Conservation (phyloP, 2,329 filamentous ascomycete genomes). For the Nigrospora oryzae region DNA sequence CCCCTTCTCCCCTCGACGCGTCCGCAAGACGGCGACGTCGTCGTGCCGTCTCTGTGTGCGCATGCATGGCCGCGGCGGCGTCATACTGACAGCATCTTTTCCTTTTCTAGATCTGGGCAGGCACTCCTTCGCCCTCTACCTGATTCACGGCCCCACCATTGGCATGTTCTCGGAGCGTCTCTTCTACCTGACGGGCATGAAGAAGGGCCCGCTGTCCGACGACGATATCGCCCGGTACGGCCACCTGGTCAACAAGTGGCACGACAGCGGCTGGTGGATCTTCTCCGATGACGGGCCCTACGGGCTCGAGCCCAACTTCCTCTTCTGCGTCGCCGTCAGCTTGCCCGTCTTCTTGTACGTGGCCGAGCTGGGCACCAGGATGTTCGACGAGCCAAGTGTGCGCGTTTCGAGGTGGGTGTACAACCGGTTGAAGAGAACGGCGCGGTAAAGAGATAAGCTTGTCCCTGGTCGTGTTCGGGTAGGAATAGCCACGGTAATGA, state of each 20-base stretch:
- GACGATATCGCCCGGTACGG: background rate
- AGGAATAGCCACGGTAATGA: background rate
- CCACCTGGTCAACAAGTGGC: constrained; percentile 1
- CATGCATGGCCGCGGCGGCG: too few species aligned
- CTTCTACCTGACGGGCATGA: background rate
- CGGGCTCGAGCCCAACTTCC: constrained; percentile 1
- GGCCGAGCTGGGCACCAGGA: background rate
- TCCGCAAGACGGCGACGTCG: too few species aligned
- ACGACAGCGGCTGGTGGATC: background rate
- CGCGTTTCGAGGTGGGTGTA: background rate
- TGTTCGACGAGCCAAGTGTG: background rate
- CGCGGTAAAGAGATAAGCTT: background rate
- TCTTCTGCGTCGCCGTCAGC: background rate
- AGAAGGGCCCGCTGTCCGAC: background rate
- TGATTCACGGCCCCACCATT: background rate
- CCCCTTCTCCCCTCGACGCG: too few species aligned
- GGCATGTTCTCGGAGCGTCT: background rate
- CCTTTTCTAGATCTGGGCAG: background rate
- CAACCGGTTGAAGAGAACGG: background rate
- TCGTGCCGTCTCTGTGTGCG: too few species aligned
- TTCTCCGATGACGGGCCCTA: background rate
- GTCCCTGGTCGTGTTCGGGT: background rate
- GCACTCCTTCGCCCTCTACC: constrained; percentile 2
- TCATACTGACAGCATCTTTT: too few species aligned
- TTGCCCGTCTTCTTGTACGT: background rate